phyloP scores from a whole-genome alignment of 2,329 filamentous ascomycete species.

The Fusarium sp. region DNA sequence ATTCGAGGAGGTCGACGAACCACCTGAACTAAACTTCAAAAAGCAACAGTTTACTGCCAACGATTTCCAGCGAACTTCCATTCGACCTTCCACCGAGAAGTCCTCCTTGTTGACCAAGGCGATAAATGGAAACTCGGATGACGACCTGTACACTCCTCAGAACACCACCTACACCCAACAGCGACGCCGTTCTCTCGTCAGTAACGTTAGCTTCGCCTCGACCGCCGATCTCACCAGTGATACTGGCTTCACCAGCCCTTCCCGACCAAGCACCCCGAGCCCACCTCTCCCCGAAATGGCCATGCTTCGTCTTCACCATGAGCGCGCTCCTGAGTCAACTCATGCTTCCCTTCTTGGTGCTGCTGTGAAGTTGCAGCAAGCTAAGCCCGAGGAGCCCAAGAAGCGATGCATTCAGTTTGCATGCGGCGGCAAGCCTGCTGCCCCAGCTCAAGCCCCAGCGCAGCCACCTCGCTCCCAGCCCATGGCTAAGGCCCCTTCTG shows the following conservation, averaged over 20 bases:
- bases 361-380: slow-evolving; percentile 36
- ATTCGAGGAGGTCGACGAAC: slow-evolving; percentile 84
- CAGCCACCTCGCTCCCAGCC: slow-evolving; percentile 50
- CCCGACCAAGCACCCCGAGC: slow-evolving; percentile 88
- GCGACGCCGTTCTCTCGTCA: slow-evolving; percentile 76
- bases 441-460: slow-evolving; percentile 47
- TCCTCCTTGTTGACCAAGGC: slow-evolving; percentile 90
- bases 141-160: slow-evolving; percentile 58
- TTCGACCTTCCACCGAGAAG: slow-evolving; percentile 66
- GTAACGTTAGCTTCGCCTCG: slow-evolving; percentile 83
- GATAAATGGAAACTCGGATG: slow-evolving; percentile 75
- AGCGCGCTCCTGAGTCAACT: slow-evolving; percentile 45
- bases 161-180: slow-evolving; percentile 54
- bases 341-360: slow-evolving; percentile 43
- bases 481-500: slow-evolving; percentile 50
- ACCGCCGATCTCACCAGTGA: slow-evolving; percentile 96
- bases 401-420: slow-evolving; percentile 95
- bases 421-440: slow-evolving; percentile 73
- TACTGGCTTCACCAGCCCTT: slow-evolving; percentile 88
- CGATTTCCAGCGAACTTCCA: slow-evolving; percentile 61
- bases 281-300: slow-evolving; percentile 77
- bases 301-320: slow-evolving; percentile 56
- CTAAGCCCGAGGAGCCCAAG: slow-evolving; percentile 65
- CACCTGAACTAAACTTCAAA: slow-evolving; percentile 71
- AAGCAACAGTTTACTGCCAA: slow-evolving; percentile 45